phyloP scores from a whole-genome alignment of 768 basidiomycete genomes.

The Pholiota molesta region DNA sequence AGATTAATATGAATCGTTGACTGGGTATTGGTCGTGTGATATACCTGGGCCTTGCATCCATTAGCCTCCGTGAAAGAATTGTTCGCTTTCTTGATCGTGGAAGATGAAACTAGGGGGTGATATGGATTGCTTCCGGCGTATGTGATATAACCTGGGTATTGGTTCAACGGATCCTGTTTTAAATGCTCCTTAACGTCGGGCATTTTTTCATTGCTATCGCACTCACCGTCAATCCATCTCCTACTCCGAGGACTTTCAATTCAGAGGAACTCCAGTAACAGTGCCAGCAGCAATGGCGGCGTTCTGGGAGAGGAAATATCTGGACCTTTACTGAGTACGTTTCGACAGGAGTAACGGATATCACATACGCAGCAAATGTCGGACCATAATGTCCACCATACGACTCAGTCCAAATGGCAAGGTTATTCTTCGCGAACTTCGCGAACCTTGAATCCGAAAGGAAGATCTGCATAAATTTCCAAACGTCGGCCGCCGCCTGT shows the following conservation, averaged over 20 bases:
- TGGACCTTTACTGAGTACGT: conserved; percentile 18
- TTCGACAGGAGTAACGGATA: not conserved
- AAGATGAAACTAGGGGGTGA: conserved; percentile 50
- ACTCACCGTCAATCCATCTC: conserved; percentile 61
- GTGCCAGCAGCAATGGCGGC: conserved; percentile 52
- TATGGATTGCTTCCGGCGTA: conserved; percentile 63
- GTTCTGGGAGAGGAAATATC: conserved; percentile 62
- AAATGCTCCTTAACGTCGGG: not conserved
- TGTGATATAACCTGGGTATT: conserved; percentile 60
- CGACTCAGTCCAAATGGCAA: conserved; percentile 71
- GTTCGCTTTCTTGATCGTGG: conserved; percentile 45
- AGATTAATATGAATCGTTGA: not conserved
- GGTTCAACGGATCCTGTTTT: conserved; percentile 29
- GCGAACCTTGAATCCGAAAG: conserved; percentile 56
- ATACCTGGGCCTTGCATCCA: conserved; percentile 56
- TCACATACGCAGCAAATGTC: conserved; percentile 55
- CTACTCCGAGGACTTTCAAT: conserved; percentile 66
- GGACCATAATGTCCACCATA: conserved; percentile 77
- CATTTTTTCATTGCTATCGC: not conserved
- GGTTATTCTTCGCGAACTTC: conserved; percentile 43
- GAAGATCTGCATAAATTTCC: conserved; percentile 68
- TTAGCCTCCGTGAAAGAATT: conserved; percentile 40
- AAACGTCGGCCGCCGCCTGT: conserved; percentile 57
- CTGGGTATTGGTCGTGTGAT: not conserved
- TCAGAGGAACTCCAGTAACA: conserved; percentile 49